Evolutionary conservation across 176 grass and related monocot species (phyloP).

Genomic region (Hsuehochloa calcarea): DNA sequence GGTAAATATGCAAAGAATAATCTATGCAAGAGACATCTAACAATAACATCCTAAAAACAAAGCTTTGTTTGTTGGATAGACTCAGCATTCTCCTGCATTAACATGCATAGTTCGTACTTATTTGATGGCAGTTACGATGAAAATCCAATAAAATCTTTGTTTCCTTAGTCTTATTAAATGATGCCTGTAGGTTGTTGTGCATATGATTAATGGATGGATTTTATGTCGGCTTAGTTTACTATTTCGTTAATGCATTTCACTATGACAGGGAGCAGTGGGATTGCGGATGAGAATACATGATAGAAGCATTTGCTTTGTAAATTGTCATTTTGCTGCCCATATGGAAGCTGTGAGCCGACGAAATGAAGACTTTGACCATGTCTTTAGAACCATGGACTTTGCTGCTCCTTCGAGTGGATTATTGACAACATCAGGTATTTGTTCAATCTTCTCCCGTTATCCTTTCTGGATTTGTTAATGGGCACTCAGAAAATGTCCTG

Average conservation of each 20-base stretch:
- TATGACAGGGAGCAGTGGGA: conserved; percentile 78
- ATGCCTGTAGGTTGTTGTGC: not conserved
- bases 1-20: no score
- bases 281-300: conserved; percentile 87
- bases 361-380: conserved; percentile 93
- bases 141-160: conserved; percentile 24
- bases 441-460: conserved; percentile 24
- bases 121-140: not conserved
- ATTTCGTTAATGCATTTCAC: conserved; percentile 22
- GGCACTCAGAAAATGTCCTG: not conserved
- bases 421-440: conserved; percentile 57
- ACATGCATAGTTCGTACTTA: not conserved
- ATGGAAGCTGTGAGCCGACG: conserved; percentile 80
- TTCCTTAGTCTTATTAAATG: not conserved
- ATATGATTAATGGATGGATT: not conserved
- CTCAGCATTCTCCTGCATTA: not conserved
- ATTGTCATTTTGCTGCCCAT: conserved; percentile 97
- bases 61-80: not conserved
- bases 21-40: no score
- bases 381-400: conserved; percentile 83
- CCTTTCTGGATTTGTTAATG: conserved; percentile 30
- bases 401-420: conserved; percentile 34
- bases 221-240: conserved; percentile 14
- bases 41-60: not conserved
- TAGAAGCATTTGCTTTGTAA: conserved; percentile 80